Evolutionary conservation across 2,329 filamentous ascomycete species (phyloP), one percentile per base, ranked within the genome.

Genomic region (Talaromyces sp.): DNA sequence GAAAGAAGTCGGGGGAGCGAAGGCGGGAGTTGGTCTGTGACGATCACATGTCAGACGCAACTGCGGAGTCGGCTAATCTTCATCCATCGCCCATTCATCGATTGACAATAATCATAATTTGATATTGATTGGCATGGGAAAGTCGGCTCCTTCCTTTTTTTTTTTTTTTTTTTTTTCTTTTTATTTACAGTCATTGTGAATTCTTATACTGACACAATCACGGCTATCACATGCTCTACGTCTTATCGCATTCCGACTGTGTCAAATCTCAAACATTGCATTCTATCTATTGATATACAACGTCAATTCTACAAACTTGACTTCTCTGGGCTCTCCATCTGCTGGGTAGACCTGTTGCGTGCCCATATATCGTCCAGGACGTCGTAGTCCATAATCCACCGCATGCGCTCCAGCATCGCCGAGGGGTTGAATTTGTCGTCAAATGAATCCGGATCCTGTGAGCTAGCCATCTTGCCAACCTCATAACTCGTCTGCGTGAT

Each of bases 361-460:
- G 8, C 13, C 51, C 64, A 64, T 58, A 74, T 60, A 43, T 75
- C 70, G 14, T 66, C 69, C 49, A 75, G 58, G 9, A 75, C 64
- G 63, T 73, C 69, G 50, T 71, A 73, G 58, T 73, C 72, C 72
- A 73, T 74, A 41, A 73, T 69, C 71, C 72, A 75, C 62, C 62
- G 70, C 72, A 74, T 74, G 2, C 71, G 67, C 62, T 73, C 71
- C 29, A 55, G 61, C 29, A 73, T 46, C 21, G 64, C 63, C 11
- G 64, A 58, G 0, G 71, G 69, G 32, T 69, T 69, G 60, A 74
- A 72, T 9, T 62, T 66, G 13, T 63, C 55, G 32, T 66, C 67
- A 62, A 71, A 58, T n/a, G 66, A 59, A 31, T 73, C 68, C 1
- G 71, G 70, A 1, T 69, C 64, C 55, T 74, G 71, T 3, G 72